Conservation (phyloP, 768 basidiomycete species). For the Boletellus emodensis region DNA sequence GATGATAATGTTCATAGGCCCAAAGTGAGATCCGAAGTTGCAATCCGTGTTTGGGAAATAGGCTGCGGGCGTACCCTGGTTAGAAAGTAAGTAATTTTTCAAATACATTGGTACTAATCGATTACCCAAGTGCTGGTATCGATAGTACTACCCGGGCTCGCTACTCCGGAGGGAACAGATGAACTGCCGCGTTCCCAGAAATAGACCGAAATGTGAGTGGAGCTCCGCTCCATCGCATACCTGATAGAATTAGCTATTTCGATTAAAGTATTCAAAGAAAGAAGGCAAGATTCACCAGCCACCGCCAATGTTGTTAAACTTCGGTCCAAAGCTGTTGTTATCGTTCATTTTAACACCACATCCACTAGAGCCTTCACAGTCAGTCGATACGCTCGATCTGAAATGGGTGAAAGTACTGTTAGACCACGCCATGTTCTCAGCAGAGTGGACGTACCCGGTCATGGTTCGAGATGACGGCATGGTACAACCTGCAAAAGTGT, state of each 20-base stretch:
- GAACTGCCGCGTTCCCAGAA: conserved; percentile 39
- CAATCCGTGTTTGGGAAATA: conserved; percentile 13
- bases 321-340: conserved; percentile 32
- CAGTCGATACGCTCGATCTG: conserved; percentile 12
- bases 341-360: conserved; percentile 30
- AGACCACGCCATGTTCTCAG: background rate
- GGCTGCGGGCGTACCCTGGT: conserved; percentile 15
- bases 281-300: conserved; percentile 26
- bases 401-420: background rate
- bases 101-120: background rate
- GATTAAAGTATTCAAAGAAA: background rate
- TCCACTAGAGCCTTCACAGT: conserved; percentile 29
- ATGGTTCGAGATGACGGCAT: conserved; percentile 28
- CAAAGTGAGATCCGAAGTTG: conserved; percentile 14
- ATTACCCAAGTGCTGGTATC: conserved; percentile 26
- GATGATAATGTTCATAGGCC: conserved; percentile 20
- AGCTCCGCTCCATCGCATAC: conserved; percentile 35
- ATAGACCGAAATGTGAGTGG: conserved; percentile 33
- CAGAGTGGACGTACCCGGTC: conserved; percentile 29
- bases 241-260: conserved; percentile 8
- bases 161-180: conserved; percentile 35
- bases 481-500: conserved; percentile 21
- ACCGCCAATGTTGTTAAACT: conserved; percentile 36
- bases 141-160: conserved; percentile 15
- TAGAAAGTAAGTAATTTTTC: background rate